Base-by-base conservation (phyloP, 75 land plant species). In the Gnetum montanum region DNA sequence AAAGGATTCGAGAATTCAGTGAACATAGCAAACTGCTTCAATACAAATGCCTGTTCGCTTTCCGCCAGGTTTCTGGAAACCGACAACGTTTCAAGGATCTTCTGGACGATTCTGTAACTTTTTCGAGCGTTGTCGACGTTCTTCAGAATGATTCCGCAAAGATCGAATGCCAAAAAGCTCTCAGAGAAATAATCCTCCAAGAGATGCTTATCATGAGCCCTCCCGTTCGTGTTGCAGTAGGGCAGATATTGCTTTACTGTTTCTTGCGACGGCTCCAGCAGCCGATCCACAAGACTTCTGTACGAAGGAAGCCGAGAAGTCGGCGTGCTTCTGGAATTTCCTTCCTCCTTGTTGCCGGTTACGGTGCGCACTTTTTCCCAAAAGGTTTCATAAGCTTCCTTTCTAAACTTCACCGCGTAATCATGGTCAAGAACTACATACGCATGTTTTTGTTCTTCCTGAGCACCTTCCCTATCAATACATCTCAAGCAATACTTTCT, bases 331-430 rank as follows among this genome's bases (percentile, higher is more conserved):
- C 54, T 49, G 13, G 24, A 6, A 8, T 22, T 56, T 12, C 12
- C 51, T 3, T 68, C 54, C 43, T 41, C 44, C 19, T 50, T 43
- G 11, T 11, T 11, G 6, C 57, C 31, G 8, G 72, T 62, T 8
- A 79, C 37, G 15, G 59, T 67, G 8, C 63, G 53, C 13, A 79
- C 74, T 38, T 62, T 69, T 3, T 67, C 63, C 82, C 82, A 79
- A 31, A 79, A 79, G 18, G 66, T 56, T 8, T 36, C 48, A 59
- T 79, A 79, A n/a, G 82, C 73, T 49, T 74, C 70, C 4, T 72
- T 66, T 10, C 83, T 54, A 31, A 80, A 80, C 20, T 74, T 68
- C 37, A 70, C 64, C 8, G 79, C 65, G 60, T 70, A 75, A 27
- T 71, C 78, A 44, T 75, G 72, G 2, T 70, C 43, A 20, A 70